These are phyloP conservation scores for Helminthosporium solani DNA, from an alignment of 2,329 filamentous ascomycete genomes.

Conservation along the genomic window DNA sequence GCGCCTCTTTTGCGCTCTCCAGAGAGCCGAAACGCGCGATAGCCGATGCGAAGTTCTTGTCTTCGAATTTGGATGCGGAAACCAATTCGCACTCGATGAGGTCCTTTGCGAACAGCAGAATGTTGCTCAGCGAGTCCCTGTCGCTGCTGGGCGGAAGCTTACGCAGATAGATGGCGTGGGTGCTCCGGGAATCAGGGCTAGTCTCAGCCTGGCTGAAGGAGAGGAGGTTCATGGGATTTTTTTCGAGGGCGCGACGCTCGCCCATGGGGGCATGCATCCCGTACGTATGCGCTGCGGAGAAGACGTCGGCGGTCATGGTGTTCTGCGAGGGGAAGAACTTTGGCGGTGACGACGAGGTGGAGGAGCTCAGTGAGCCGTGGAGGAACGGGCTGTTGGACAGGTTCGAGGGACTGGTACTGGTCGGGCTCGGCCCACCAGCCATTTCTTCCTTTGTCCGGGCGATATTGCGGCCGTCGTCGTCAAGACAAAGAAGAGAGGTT, in stretches of 20 bases:
- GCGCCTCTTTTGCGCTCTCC: constrained; percentile 60
- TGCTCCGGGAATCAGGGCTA: constrained; percentile 23
- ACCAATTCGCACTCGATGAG: constrained; percentile 61
- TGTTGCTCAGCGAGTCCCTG: constrained; percentile 59
- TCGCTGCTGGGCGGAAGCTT: constrained; percentile 61
- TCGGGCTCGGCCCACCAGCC: constrained; percentile 45
- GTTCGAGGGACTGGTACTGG: constrained; percentile 44
- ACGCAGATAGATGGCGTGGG: constrained; percentile 55
- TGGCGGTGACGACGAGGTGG: constrained; percentile 43
- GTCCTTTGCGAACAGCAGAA: constrained; percentile 66
- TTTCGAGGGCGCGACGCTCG: constrained; percentile 44
- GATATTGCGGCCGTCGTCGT: constrained; percentile 26
- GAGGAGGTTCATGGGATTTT: constrained; percentile 36
- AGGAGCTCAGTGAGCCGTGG: constrained; percentile 43
- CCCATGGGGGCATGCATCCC: constrained; percentile 43
- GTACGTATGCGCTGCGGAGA: constrained; percentile 43
- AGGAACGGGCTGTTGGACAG: constrained; percentile 43
- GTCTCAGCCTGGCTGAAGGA: constrained; percentile 39
- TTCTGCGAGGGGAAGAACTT: constrained; percentile 37
- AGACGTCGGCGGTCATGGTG: constrained; percentile 45
- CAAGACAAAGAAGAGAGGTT: constrained; percentile 34
- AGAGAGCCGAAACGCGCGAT: constrained; percentile 60
- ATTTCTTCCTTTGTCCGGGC: constrained; percentile 40
- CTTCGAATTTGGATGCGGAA: constrained; percentile 54
- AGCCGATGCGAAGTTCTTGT: constrained; percentile 58